These are phyloP conservation scores for Aureobasidium sp. DNA, from an alignment of 2,329 filamentous ascomycete genomes.

Conservation along the genomic window DNA sequence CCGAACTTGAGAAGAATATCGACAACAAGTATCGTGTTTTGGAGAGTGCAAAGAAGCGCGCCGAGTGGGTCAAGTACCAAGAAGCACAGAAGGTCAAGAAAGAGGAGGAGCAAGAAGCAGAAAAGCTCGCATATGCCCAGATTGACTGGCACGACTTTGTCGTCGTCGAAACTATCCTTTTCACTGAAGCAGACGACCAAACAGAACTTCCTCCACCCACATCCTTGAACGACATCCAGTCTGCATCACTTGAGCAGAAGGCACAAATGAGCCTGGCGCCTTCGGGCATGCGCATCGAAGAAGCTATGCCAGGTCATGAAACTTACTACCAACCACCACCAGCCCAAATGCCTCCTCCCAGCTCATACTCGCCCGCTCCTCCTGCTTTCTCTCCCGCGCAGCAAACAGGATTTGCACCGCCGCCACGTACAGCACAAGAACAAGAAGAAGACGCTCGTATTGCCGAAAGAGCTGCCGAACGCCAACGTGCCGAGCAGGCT, in stretches of 20 bases:
- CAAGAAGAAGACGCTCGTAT: slow-evolving; percentile 29
- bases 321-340: slow-evolving; percentile 26
- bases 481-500: slow-evolving; percentile 64
- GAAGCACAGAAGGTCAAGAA: slow-evolving; percentile 80
- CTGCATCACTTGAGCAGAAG: slow-evolving; percentile 89
- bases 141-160: slow-evolving; percentile 99
- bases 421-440: slow-evolving; percentile 22
- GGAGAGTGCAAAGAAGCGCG: slow-evolving; percentile 71
- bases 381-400: slow-evolving; percentile 13
- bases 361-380: slow-evolving; percentile 18
- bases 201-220: slow-evolving; percentile 81
- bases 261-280: slow-evolving; percentile 79
- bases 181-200: slow-evolving; percentile 80
- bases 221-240: slow-evolving; percentile 83
- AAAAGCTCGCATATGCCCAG: slow-evolving; percentile 66
- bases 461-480: slow-evolving; percentile 27
- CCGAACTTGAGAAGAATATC: slow-evolving; percentile 64
- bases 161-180: slow-evolving; percentile 88
- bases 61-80: slow-evolving; percentile 78
- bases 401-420: slow-evolving; percentile 12
- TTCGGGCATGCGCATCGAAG: slow-evolving; percentile 73
- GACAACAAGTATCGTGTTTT: slow-evolving; percentile 74
- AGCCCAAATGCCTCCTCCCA: slow-evolving; percentile 20
- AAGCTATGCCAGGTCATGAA: slow-evolving; percentile 45
- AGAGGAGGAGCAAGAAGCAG: slow-evolving; percentile 77